phyloP scores from a whole-genome alignment of 2,329 filamentous ascomycete genomes.

The Metarhizium album region DNA sequence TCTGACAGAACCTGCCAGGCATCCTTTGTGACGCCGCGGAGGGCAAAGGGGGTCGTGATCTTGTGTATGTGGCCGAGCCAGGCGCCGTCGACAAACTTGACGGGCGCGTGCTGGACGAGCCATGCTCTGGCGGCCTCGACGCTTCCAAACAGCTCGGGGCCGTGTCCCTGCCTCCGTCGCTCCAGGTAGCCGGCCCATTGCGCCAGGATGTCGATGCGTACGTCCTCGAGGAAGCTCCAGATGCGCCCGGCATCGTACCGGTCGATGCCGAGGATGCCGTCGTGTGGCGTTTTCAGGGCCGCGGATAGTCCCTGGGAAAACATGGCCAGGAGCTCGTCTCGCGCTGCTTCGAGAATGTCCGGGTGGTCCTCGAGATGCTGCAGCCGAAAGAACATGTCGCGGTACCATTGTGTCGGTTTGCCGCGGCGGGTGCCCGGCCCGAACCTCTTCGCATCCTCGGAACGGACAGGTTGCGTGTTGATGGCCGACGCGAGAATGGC shows the following conservation, averaged over 20 bases:
- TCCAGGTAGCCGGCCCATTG: neutral
- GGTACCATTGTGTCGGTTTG: neutral
- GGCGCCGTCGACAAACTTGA: constrained; percentile 36
- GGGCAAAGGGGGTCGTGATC: constrained; percentile 25
- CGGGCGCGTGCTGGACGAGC: neutral
- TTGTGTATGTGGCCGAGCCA: constrained; percentile 35
- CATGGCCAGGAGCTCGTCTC: neutral
- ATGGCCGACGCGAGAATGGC: neutral
- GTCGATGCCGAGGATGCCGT: neutral
- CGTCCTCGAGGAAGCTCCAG: neutral
- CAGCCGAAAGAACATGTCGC: neutral
- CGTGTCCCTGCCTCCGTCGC: neutral
- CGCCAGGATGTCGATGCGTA: neutral
- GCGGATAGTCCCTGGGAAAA: neutral
- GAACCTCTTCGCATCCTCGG: neutral
- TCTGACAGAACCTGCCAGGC: constrained; percentile 40
- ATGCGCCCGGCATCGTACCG: neutral
- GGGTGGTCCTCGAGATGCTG: neutral
- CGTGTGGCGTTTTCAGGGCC: neutral
- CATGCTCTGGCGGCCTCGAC: neutral
- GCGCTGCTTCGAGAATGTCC: neutral
- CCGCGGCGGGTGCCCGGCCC: neutral
- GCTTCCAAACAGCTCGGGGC: neutral
- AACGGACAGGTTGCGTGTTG: neutral
- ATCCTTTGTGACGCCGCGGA: constrained; percentile 18